Evolutionary conservation across 345 rosid species (phyloP).

Genomic region (Hibiscus mutabilis): DNA sequence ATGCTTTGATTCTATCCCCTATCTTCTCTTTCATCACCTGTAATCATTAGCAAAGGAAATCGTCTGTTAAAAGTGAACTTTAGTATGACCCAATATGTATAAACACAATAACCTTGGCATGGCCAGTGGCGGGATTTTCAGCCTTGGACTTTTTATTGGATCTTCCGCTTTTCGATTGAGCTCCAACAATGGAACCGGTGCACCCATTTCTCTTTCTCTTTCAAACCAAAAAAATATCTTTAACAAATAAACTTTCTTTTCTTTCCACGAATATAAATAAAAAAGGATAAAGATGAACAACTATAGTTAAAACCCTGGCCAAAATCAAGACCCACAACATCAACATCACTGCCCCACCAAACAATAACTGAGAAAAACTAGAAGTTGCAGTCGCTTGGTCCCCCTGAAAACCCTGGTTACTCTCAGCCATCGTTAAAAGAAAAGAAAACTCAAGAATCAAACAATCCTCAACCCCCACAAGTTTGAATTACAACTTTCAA

Average conservation of each 20-base stretch:
- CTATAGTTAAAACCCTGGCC: constrained; percentile 13
- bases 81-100: not conserved
- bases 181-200: not conserved
- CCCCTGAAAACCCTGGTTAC: constrained; percentile 26
- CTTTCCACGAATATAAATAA: not conserved
- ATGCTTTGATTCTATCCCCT: constrained; percentile 69
- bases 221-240: constrained; percentile 4
- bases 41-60: not conserved
- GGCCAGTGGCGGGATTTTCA: constrained; percentile 36
- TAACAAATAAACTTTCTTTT: not conserved
- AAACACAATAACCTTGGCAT: constrained; percentile 39
- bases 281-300: not conserved
- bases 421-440: constrained; percentile 35
- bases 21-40: constrained; percentile 62
- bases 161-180: constrained; percentile 25
- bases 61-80: not conserved
- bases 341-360: constrained; percentile 31
- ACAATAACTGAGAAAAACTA: constrained; percentile 62
- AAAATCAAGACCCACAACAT: constrained; percentile 22
- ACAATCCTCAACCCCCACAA: not conserved
- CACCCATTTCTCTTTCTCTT: constrained; percentile 48
- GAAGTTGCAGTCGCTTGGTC: constrained; percentile 19
- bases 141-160: constrained; percentile 37
- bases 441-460: not conserved
- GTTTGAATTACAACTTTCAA: not conserved